phyloP scores from a whole-genome alignment of 2,329 filamentous ascomycete species.

The Penicillium brasilianum region DNA sequence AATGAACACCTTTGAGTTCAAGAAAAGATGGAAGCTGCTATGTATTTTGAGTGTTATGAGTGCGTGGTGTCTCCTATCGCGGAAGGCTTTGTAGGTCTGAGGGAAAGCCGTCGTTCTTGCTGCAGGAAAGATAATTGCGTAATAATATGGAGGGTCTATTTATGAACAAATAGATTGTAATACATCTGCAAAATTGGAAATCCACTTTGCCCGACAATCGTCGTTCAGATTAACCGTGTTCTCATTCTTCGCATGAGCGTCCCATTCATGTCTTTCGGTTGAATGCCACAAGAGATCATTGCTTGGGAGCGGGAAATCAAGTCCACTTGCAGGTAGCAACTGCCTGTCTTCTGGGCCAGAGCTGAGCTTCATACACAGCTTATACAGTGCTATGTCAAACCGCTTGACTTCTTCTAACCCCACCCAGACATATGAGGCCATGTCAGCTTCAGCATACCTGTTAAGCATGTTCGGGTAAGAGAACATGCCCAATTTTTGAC shows the following conservation, averaged over 20 bases:
- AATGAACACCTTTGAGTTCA: no score
- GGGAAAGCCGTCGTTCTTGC: no score
- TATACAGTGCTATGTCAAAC: slow-evolving; percentile 37
- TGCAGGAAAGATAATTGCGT: no score
- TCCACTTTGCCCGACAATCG: slow-evolving; percentile 15
- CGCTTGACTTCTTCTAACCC: slow-evolving; percentile 38
- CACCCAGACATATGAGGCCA: slow-evolving; percentile 29
- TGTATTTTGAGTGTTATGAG: no score
- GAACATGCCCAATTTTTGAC: slow-evolving; percentile 35
- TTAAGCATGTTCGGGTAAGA: slow-evolving; percentile 37
- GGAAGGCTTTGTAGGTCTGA: no score
- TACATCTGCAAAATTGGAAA: slow-evolving; percentile 15
- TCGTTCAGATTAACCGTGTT: slow-evolving; percentile 5
- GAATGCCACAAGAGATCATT: slow-evolving; percentile 25
- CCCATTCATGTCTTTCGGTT: slow-evolving; percentile 15
- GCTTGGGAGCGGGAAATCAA: slow-evolving; percentile 28
- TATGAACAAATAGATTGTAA: no score
- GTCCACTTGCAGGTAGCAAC: slow-evolving; percentile 19
- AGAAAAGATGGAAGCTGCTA: no score
- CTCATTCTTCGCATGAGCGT: slow-evolving; percentile 4
- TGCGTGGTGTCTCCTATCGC: no score
- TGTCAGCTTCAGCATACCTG: slow-evolving; percentile 15
- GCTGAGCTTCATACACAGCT: slow-evolving; percentile 19
- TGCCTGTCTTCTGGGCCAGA: background rate
- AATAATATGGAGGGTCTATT: no score